Conservation (phyloP, 2,329 filamentous ascomycete species). For the Aspergillus pseudonomiae region DNA sequence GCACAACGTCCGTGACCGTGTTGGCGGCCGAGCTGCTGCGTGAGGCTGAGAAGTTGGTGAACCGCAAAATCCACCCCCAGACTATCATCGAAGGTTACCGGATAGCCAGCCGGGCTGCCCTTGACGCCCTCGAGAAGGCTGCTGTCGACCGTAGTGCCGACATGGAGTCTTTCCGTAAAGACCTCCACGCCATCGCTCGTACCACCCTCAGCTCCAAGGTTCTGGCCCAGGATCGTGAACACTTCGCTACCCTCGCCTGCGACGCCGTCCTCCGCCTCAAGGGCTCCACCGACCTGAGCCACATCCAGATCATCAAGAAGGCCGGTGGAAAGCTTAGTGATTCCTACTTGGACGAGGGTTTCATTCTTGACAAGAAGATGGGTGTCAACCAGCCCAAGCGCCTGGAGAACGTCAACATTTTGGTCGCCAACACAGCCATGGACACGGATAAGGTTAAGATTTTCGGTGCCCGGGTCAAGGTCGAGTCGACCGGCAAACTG, state of each 20-base stretch:
- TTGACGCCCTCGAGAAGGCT: constrained; percentile 78
- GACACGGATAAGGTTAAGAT: constrained; percentile 99
- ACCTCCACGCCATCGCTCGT: constrained; percentile 85
- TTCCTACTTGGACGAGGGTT: constrained; percentile 96
- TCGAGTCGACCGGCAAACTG: constrained; percentile 91
- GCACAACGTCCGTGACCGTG: constrained; percentile 96
- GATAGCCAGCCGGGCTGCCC: constrained; percentile 89
- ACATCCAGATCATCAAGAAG: constrained; percentile 99
- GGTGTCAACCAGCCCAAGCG: constrained; percentile 98
- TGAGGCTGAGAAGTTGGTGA: constrained; percentile 94
- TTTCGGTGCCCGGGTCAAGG: constrained; percentile 95
- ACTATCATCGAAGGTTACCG: constrained; percentile 99
- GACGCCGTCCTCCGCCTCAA: constrained; percentile 90
- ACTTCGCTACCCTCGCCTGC: constrained; percentile 86
- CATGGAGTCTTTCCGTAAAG: constrained; percentile 80
- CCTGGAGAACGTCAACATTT: constrained; percentile 95
- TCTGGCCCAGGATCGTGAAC: constrained; percentile 86
- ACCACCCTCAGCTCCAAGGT: constrained; percentile 98
- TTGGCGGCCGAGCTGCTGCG: constrained; percentile 91
- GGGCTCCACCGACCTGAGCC: constrained; percentile 88
- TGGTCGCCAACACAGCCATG: constrained; percentile 98
- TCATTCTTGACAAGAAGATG: constrained; percentile 99
- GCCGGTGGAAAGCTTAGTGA: constrained; percentile 95
- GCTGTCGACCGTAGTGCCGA: constrained; percentile 90
- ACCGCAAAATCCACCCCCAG: constrained; percentile 98